phyloP scores from a whole-genome alignment of 2,329 filamentous ascomycete species.

The Nemania sp. region DNA sequence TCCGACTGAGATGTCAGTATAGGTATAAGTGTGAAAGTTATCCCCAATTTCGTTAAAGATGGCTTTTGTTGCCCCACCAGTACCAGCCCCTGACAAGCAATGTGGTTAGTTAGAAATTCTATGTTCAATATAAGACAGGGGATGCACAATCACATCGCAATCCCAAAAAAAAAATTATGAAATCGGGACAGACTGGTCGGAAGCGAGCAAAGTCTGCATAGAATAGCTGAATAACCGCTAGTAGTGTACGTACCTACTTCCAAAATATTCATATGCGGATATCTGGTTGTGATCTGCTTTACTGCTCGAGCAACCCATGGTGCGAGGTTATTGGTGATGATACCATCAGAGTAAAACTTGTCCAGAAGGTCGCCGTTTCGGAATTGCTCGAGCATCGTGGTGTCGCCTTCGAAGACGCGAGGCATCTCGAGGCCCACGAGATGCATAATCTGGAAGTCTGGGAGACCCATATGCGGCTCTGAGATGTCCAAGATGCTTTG shows the following conservation, averaged over 20 bases:
- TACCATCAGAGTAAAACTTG: constrained; percentile 14
- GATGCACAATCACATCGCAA: too few species aligned
- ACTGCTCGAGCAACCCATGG: constrained; percentile 1
- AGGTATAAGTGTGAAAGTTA: constrained; percentile 9
- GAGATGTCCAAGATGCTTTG: constrained; percentile 10
- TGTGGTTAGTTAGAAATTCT: constrained; percentile 42
- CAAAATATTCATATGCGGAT: constrained; percentile 24
- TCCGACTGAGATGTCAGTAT: constrained; percentile 9
- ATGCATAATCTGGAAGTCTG: constrained; percentile 26
- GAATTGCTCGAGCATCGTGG: constrained; percentile 26
- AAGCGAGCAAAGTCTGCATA: too few species aligned
- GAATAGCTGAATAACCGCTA: too few species aligned
- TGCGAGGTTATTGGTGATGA: constrained; percentile 1
- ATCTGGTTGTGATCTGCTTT: constrained; percentile 17
- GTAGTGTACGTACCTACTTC: constrained; percentile 5
- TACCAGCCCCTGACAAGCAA: constrained; percentile 31
- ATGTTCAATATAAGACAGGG: constrained; percentile 29
- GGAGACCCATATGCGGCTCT: not conserved
- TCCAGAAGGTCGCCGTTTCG: constrained; percentile 21
- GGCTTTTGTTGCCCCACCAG: constrained; percentile 5
- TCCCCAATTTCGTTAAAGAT: not conserved
- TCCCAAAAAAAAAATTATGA: too few species aligned
- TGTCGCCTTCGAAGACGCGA: constrained; percentile 18
- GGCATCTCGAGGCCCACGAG: constrained; percentile 25
- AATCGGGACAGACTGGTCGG: too few species aligned